Evolutionary conservation across 73 alveolate genomes (phyloP), one percentile per base, ranked within the genome.

Genomic region (Uronychia binucleata): DNA sequence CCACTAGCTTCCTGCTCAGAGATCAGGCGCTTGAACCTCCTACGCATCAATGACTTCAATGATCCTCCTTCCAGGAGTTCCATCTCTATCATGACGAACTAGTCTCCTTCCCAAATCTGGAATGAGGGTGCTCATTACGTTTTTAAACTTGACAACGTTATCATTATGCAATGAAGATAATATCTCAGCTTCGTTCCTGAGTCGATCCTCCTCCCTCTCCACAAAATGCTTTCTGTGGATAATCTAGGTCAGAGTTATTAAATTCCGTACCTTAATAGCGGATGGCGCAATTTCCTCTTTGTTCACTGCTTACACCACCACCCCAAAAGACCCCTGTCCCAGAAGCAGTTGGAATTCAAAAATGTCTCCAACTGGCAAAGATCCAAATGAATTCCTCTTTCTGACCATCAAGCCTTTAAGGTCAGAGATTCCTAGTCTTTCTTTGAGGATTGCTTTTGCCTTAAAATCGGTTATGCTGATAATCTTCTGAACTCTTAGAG

Each of bases 91-190:
- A 93, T 86, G 11, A 93, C 88, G 74, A 90, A 94, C 76, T 91
- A 87, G 31, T 94, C 84, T 26, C 98, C 88, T 77, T 90, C 92
- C 77, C 82, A 94, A 31, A 93, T 79, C 92, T 86, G 59, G n/a
- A 46, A 79, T 31, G 59, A 79, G 11, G 27, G 25, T 0, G 1
- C 5, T 26, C 0, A 58, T 86, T 86, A 86, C 99, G 84, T 95
- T 96, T 46, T 85, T 74, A 78, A 97, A 97, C 90, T 91, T 94
- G 46, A 97, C 96, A 19, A 97, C 96, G 78, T 97, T 97, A 13
- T 99, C 97, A 82, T 97, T 98, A 78, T 97, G 88, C 82, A 97
- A 84, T n/a, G 57, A 5, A 27, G 29, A 13, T 14, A 89, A 60
- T n/a, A 89, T 84, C 31, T 85, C 29, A 5, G 92, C 92, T 67